Evolutionary conservation across 208 protist species (phyloP).

Genomic region (Acanthamoeba rhysodes): DNA sequence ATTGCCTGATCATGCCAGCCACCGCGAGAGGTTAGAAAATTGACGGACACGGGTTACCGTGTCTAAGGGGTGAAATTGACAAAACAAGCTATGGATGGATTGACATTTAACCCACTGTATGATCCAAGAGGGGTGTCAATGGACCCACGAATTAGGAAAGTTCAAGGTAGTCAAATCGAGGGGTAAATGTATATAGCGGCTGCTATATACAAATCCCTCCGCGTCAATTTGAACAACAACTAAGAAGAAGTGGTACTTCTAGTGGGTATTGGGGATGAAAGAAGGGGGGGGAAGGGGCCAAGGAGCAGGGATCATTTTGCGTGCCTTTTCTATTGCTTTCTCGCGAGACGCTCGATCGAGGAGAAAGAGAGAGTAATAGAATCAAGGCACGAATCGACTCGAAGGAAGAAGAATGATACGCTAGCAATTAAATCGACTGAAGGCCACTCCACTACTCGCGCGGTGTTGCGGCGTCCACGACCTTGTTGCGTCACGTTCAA

Average conservation of each 20-base stretch:
- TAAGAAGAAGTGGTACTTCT: too few species aligned
- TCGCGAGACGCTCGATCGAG: neutral
- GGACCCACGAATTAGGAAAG: neutral
- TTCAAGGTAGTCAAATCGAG: neutral
- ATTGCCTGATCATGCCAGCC: neutral
- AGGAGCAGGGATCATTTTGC: neutral
- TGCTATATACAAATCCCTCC: neutral
- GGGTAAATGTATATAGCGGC: neutral
- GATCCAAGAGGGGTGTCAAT: neutral
- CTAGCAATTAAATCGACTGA: neutral
- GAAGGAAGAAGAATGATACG: neutral
- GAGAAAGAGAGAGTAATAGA: slow-evolving; percentile 21
- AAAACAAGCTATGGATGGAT: neutral
- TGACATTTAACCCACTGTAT: neutral
- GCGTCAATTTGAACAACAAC: neutral
- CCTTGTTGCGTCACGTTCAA: neutral
- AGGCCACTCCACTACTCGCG: neutral
- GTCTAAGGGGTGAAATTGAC: neutral
- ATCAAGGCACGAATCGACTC: neutral
- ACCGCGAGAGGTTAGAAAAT: neutral
- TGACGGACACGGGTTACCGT: neutral
- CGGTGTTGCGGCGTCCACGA: neutral
- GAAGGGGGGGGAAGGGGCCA: neutral
- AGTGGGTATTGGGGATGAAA: neutral
- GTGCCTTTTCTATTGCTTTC: neutral